Conservation (phyloP, 345 rosid genomes). For the Citrus trifoliata region DNA sequence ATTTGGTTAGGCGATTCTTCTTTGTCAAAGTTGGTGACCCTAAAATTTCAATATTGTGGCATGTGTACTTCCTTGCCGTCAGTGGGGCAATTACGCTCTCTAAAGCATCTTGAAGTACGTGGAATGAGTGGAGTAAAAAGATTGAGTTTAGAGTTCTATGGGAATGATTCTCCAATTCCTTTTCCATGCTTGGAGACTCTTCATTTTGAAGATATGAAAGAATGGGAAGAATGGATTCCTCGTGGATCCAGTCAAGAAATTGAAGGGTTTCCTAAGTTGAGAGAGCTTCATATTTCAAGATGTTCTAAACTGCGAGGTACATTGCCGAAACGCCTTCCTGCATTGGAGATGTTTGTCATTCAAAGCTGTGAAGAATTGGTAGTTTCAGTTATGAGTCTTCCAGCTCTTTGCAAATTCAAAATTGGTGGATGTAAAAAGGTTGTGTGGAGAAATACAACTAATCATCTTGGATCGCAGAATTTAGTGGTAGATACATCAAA, state of each 20-base stretch:
- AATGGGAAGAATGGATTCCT: constrained; percentile 33
- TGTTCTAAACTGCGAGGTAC: constrained; percentile 22
- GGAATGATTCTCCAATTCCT: neutral
- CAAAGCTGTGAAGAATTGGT: neutral
- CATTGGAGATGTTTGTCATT: constrained; percentile 10
- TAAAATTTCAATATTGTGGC: constrained; percentile 1
- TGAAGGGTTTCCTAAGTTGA: constrained; percentile 27
- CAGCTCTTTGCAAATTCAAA: neutral
- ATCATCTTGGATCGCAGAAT: neutral
- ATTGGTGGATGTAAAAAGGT: constrained; percentile 9
- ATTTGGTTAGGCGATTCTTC: constrained; percentile 17
- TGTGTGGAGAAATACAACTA: neutral
- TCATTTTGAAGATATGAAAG: constrained; percentile 19
- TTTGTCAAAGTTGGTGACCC: neutral
- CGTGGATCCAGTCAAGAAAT: neutral
- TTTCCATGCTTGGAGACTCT: constrained; percentile 9
- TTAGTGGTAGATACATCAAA: neutral
- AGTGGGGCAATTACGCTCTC: neutral
- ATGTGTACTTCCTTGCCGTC: constrained; percentile 2
- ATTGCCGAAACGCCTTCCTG: constrained; percentile 19
- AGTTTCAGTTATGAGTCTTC: neutral
- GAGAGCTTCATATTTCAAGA: constrained; percentile 21
- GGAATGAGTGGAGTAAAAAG: neutral
- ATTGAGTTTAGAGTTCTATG: neutral
- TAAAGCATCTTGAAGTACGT: neutral